Conservation (phyloP, 202 grass and related monocot genomes). For the Setaria viridis region DNA sequence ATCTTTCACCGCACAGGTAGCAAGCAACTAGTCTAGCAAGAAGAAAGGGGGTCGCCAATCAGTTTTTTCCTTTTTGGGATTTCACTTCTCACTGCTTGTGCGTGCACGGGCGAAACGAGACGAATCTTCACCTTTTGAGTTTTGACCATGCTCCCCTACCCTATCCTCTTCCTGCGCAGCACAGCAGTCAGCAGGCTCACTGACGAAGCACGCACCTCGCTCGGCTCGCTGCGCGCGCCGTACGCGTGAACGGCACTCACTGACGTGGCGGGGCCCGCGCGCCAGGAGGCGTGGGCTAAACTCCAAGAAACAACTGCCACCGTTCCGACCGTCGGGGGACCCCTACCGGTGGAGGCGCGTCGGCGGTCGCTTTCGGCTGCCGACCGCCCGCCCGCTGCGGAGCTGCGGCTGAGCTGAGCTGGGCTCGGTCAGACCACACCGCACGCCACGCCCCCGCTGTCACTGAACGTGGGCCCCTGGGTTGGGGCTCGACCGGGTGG, state of each 20-base stretch:
- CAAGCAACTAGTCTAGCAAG: no score
- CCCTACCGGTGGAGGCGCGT: background rate
- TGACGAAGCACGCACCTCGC: no score
- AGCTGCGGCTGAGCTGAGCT: background rate
- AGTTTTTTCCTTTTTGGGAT: no score
- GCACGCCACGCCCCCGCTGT: background rate
- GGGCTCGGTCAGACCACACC: background rate
- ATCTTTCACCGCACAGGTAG: no score
- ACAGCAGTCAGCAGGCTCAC: no score
- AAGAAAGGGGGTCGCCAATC: no score
- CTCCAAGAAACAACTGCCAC: background rate
- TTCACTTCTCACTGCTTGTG: background rate
- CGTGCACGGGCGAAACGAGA: background rate
- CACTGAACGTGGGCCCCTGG: background rate
- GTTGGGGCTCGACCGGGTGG: background rate
- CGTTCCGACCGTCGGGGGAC: no score
- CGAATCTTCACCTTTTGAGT: background rate
- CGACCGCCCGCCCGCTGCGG: background rate
- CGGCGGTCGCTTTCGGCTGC: constrained; percentile 50
- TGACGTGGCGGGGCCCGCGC: background rate
- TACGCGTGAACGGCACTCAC: background rate
- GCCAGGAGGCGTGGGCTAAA: background rate
- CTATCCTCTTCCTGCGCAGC: no score
- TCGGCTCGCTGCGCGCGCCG: no score
- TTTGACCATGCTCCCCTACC: no score